Percentiles rank a stretch among this genome's conserved stretches.
Evolutionary conservation across 805 yeast species (phyloP).

Genomic region (Metschnikowia baotianmanensis): DNA sequence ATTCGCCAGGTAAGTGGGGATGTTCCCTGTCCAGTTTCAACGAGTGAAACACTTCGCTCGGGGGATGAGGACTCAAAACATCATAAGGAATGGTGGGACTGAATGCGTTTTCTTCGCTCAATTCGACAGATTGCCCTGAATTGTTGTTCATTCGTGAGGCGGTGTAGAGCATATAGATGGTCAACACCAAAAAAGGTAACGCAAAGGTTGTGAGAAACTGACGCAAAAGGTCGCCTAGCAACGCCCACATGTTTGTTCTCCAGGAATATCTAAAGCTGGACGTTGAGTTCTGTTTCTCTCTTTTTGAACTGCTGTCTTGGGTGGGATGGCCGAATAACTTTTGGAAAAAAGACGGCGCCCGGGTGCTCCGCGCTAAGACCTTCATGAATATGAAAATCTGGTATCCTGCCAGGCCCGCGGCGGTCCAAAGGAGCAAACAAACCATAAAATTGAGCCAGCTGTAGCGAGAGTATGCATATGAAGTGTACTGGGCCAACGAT

Average conservation of each 20-base stretch:
- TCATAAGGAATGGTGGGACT: constrained; percentile 26
- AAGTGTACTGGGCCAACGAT: constrained; percentile 32
- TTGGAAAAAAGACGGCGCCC: constrained; percentile 5
- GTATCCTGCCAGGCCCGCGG: constrained; percentile 23
- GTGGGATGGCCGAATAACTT: constrained; percentile 5
- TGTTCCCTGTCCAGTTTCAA: background rate
- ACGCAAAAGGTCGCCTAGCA: constrained; percentile 33
- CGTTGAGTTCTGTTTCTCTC: background rate
- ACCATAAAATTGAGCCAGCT: constrained; percentile 47
- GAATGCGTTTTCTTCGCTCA: constrained; percentile 22
- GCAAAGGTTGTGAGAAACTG: constrained; percentile 36
- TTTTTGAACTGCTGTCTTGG: background rate
- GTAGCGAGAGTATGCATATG: constrained; percentile 22
- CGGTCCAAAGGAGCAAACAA: constrained; percentile 28
- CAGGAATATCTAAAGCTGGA: constrained; percentile 6
- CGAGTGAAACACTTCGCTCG: background rate
- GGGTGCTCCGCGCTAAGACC: constrained; percentile 3
- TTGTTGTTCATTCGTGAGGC: constrained; percentile 20
- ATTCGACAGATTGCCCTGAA: constrained; percentile 1
- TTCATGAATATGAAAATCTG: constrained; percentile 23
- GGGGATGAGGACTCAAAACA: constrained; percentile 12
- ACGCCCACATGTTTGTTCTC: constrained; percentile 17
- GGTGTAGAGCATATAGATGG: constrained; percentile 31
- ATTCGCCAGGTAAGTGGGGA: background rate
- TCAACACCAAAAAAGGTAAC: constrained; percentile 43